Conservation (phyloP, 2,329 filamentous ascomycete genomes). For the Paraphaeosphaeria minitans region DNA sequence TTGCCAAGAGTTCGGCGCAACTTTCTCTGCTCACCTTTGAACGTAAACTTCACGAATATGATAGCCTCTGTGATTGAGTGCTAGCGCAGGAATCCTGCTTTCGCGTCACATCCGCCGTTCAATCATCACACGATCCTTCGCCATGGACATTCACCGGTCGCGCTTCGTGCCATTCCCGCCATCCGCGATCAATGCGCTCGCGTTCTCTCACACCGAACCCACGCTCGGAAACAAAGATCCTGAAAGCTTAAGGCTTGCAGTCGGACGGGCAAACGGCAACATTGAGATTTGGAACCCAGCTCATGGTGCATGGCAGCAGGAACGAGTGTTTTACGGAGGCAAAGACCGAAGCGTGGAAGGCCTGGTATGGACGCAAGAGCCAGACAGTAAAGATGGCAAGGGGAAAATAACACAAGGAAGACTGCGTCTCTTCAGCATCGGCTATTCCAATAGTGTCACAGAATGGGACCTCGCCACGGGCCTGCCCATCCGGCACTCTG, state of each 20-base stretch:
- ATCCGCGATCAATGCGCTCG: constrained; percentile 89
- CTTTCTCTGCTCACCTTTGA: constrained; percentile 19
- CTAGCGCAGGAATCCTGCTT: constrained; percentile 23
- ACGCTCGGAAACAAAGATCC: constrained; percentile 50
- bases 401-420: constrained; percentile 70
- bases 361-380: constrained; percentile 87
- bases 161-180: constrained; percentile 93
- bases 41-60: constrained; percentile 21
- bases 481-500: constrained; percentile 77
- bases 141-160: constrained; percentile 95
- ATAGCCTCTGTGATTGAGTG: constrained; percentile 19
- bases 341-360: constrained; percentile 88
- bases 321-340: constrained; percentile 81
- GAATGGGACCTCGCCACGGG: constrained; percentile 92
- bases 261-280: constrained; percentile 92
- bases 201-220: constrained; percentile 76
- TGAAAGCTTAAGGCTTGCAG: constrained; percentile 74
- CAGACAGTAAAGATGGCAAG: constrained; percentile 67
- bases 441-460: constrained; percentile 87
- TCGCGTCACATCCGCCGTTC: constrained; percentile 15
- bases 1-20: constrained; percentile 17
- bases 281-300: constrained; percentile 97
- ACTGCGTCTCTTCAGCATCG: constrained; percentile 92
- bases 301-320: constrained; percentile 84
- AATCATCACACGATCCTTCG: constrained; percentile 1